Conservation (phyloP, 331 rosid species). For the Quercus phellos region DNA sequence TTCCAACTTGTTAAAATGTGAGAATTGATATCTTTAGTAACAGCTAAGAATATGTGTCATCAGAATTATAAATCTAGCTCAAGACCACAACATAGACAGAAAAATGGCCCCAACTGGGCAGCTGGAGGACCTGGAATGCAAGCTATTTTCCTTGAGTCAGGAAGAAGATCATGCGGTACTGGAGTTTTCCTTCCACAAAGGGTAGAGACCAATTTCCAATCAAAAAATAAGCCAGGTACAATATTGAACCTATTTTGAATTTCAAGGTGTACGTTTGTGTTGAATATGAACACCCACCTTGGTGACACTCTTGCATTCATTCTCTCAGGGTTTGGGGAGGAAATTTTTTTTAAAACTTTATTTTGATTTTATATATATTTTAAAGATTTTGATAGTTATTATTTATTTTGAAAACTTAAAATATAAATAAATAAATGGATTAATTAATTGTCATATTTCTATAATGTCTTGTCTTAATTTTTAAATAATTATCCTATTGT, state of each 20-base stretch:
- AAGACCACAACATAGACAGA: constrained; percentile 30
- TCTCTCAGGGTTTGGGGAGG: too few species aligned
- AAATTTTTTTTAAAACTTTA: too few species aligned
- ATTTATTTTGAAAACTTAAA: too few species aligned
- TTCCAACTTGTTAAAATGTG: too few species aligned
- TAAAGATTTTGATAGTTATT: too few species aligned
- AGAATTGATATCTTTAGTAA: background rate
- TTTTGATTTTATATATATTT: too few species aligned
- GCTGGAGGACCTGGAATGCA: constrained; percentile 70
- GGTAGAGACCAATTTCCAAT: constrained; percentile 33
- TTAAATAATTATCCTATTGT: too few species aligned
- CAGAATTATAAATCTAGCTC: constrained; percentile 29
- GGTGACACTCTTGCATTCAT: too few species aligned
- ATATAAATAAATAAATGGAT: too few species aligned
- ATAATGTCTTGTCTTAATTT: too few species aligned
- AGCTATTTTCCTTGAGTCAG: constrained; percentile 61
- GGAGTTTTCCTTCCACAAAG: constrained; percentile 83
- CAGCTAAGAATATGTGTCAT: background rate
- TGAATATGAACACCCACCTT: background rate
- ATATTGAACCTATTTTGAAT: background rate
- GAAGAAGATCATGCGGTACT: constrained; percentile 56
- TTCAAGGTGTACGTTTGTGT: background rate
- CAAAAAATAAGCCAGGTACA: constrained; percentile 61
- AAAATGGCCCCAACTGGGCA: constrained; percentile 21
- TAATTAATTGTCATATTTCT: too few species aligned